Percentiles rank a stretch among this genome's conserved stretches.
Evolutionary conservation across 352 stramenopile genomes (phyloP).

Genomic region (Phytophthora palmivora): DNA sequence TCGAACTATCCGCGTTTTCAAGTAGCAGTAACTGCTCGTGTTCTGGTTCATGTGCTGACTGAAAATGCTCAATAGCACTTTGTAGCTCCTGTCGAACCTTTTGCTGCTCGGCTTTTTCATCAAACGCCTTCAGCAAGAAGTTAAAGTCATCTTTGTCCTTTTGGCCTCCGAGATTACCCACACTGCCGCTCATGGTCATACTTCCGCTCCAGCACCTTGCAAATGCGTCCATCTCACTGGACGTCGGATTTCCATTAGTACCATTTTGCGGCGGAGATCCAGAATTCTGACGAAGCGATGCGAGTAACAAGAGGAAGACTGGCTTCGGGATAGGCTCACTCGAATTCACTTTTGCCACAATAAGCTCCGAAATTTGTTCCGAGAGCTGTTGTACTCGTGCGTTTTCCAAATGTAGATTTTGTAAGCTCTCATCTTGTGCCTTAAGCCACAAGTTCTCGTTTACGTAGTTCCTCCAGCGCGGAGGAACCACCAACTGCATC

Average conservation of each 20-base stretch:
- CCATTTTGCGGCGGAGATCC: conserved; percentile 30
- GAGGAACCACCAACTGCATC: conserved; percentile 50
- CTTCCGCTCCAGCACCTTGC: conserved; percentile 45
- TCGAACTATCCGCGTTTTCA: conserved; percentile 31
- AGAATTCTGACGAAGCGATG: conserved; percentile 56
- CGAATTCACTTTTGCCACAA: conserved; percentile 57
- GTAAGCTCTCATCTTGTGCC: conserved; percentile 50
- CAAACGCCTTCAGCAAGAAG: conserved; percentile 74
- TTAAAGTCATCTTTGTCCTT: conserved; percentile 70
- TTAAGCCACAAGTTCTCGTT: conserved; percentile 45
- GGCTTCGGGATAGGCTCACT: conserved; percentile 57
- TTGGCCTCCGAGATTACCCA: conserved; percentile 26
- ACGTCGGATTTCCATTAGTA: conserved; percentile 25
- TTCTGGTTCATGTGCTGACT: conserved; percentile 41
- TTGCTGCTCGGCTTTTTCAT: conserved; percentile 64
- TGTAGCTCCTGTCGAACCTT: conserved; percentile 60
- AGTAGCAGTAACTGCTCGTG: conserved; percentile 43
- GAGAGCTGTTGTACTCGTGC: conserved; percentile 52
- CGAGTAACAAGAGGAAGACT: conserved; percentile 56
- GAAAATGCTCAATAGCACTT: conserved; percentile 49
- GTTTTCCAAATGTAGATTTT: conserved; percentile 49
- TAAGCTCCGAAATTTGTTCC: conserved; percentile 49
- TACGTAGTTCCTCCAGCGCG: conserved; percentile 53
- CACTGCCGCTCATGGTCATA: conserved; percentile 49
- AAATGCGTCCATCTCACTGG: conserved; percentile 39